Conservation (phyloP, 768 basidiomycete genomes). For the Trametes cinnabarina region DNA sequence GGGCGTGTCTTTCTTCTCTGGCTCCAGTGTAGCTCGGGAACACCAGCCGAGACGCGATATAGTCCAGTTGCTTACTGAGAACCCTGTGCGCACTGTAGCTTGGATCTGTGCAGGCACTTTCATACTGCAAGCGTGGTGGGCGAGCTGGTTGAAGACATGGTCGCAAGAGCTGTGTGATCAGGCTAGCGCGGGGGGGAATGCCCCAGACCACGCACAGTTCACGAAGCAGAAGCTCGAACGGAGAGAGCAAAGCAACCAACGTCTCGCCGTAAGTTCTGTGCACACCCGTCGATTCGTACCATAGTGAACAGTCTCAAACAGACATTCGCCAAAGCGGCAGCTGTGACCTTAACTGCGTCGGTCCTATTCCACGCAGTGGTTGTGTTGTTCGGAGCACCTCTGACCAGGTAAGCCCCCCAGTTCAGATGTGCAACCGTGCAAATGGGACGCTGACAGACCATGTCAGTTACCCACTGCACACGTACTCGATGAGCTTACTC, state of each 20-base stretch:
- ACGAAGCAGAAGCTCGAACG: conserved; percentile 19
- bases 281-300: neutral
- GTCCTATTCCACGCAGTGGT: conserved; percentile 46
- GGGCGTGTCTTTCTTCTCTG: neutral
- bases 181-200: neutral
- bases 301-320: conserved; percentile 24
- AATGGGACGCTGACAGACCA: neutral
- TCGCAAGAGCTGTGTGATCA: conserved; percentile 8
- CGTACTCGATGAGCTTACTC: conserved; percentile 66
- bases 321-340: conserved; percentile 51
- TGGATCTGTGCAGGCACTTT: conserved; percentile 38
- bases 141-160: conserved; percentile 32
- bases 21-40: neutral
- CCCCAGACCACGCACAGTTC: neutral
- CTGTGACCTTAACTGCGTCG: conserved; percentile 51
- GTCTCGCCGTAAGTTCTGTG: conserved; percentile 11
- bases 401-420: conserved; percentile 47
- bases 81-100: conserved; percentile 35
- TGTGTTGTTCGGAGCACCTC: conserved; percentile 75
- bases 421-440: neutral
- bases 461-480: conserved; percentile 53
- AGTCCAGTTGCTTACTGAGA: conserved; percentile 40
- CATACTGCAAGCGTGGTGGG: conserved; percentile 41
- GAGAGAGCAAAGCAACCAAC: conserved; percentile 15
- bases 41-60: conserved; percentile 36